Conservation (phyloP, 2,329 filamentous ascomycete species). For the Macrophomina tecta region DNA sequence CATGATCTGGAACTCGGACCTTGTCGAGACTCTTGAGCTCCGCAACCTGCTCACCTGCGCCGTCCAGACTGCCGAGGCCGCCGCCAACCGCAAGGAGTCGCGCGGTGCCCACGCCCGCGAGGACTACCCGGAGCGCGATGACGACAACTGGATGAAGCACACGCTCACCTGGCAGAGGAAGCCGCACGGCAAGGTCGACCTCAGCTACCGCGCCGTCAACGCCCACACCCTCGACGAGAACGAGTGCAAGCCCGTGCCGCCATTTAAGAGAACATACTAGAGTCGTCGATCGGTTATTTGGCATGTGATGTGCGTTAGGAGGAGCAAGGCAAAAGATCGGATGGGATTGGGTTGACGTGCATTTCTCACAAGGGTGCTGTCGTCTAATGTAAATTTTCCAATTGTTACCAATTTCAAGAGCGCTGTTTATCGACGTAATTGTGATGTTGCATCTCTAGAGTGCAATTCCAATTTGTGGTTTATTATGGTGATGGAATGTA, state of each 20-base stretch:
- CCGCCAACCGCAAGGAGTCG: conserved; percentile 94
- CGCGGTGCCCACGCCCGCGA: conserved; percentile 96
- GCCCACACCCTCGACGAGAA: conserved; percentile 86
- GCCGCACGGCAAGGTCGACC: conserved; percentile 84
- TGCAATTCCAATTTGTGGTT: too few species aligned
- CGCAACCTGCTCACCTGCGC: conserved; percentile 91
- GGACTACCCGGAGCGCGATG: conserved; percentile 94
- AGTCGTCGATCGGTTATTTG: background rate
- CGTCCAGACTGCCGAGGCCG: conserved; percentile 89
- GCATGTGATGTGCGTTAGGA: background rate
- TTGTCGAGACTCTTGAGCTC: conserved; percentile 94
- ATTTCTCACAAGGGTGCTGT: conserved; percentile 5
- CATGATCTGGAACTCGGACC: conserved; percentile 99
- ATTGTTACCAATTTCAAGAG: conserved; percentile 9
- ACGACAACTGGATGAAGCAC: conserved; percentile 99
- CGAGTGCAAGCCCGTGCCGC: conserved; percentile 95
- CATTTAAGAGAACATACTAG: conserved; percentile 93
- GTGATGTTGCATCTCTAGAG: too few species aligned
- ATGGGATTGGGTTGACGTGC: conserved; percentile 3
- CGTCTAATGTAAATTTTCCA: conserved; percentile 12
- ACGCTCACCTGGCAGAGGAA: conserved; percentile 94
- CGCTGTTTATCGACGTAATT: background rate
- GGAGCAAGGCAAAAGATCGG: background rate
- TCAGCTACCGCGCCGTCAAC: conserved; percentile 85
- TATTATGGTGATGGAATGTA: too few species aligned